Evolutionary conservation across 257 asterid genomes (phyloP).

Genomic region (Primulina eburnea): DNA sequence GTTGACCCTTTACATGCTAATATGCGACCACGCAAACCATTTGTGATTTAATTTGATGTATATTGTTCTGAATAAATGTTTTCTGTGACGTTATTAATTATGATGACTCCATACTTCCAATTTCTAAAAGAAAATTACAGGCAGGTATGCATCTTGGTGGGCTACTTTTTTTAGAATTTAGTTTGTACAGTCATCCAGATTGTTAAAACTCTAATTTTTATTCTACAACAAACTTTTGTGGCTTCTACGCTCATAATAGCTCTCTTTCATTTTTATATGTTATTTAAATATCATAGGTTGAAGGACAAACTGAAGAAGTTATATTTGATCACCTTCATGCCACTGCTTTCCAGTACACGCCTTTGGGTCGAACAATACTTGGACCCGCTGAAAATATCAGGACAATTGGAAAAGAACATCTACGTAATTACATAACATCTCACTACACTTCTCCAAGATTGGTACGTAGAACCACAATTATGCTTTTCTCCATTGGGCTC

Average conservation of each 20-base stretch:
- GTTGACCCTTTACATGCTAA: not conserved
- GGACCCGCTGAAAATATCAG: slow-evolving; percentile 79
- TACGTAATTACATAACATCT: slow-evolving; percentile 58
- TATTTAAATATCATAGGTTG: slow-evolving; percentile 49
- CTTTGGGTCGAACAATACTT: slow-evolving; percentile 81
- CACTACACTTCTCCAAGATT: slow-evolving; percentile 79
- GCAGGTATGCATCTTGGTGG: not conserved
- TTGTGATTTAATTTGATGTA: not conserved
- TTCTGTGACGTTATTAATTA: not conserved
- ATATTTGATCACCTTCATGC: slow-evolving; percentile 88
- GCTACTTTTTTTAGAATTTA: not conserved
- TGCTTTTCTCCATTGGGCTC: not conserved
- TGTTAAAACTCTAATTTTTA: slow-evolving; percentile 8
- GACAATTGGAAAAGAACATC: slow-evolving; percentile 49
- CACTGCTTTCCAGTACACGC: slow-evolving; percentile 85
- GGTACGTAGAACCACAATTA: slow-evolving; percentile 35
- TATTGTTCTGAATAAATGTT: slow-evolving; percentile 9
- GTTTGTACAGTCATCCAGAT: not conserved
- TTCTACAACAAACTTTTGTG: not conserved
- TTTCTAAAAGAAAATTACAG: not conserved
- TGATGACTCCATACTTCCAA: not conserved
- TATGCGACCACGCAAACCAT: not conserved
- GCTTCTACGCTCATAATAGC: not conserved
- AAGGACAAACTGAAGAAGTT: slow-evolving; percentile 79
- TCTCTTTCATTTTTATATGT: slow-evolving; percentile 7